Evolutionary conservation across 352 stramenopile genomes (phyloP).

Genomic region (Globisporangium emineosum): DNA sequence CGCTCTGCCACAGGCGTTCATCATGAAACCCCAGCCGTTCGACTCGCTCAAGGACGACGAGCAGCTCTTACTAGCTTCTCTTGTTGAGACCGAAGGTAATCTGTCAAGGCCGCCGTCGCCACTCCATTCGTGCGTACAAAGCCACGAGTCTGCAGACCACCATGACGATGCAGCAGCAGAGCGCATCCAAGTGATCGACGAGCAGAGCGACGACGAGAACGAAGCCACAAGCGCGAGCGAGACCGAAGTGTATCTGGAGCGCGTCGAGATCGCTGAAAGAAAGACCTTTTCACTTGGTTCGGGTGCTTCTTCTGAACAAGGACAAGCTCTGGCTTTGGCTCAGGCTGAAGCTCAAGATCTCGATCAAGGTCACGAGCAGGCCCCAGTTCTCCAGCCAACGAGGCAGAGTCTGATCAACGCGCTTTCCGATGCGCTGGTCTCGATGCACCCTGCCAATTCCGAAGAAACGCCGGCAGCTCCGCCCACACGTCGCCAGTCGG

Average conservation of each 20-base stretch:
- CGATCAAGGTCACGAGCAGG: background rate
- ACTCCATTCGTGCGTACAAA: background rate
- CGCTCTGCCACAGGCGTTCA: conserved; percentile 21
- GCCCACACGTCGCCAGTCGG: conserved; percentile 11
- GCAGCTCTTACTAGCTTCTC: background rate
- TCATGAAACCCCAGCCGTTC: conserved; percentile 30
- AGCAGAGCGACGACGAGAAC: conserved; percentile 18
- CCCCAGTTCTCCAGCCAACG: background rate
- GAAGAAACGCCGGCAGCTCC: background rate
- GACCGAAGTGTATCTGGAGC: conserved; percentile 12
- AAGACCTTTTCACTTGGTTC: background rate
- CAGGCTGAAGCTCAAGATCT: background rate
- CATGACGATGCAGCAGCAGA: background rate
- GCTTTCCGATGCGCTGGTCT: conserved; percentile 14
- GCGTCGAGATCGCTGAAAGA: background rate
- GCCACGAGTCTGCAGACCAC: background rate
- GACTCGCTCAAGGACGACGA: background rate
- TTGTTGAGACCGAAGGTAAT: background rate
- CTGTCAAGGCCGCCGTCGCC: background rate
- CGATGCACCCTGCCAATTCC: background rate
- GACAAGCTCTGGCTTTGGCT: background rate
- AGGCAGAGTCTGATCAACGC: conserved; percentile 16
- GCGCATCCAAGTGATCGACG: conserved; percentile 15
- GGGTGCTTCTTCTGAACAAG: background rate
- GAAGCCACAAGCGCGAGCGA: conserved; percentile 13